Evolutionary conservation across 768 basidiomycete genomes (phyloP).

Genomic region (Mrakia gelida): DNA sequence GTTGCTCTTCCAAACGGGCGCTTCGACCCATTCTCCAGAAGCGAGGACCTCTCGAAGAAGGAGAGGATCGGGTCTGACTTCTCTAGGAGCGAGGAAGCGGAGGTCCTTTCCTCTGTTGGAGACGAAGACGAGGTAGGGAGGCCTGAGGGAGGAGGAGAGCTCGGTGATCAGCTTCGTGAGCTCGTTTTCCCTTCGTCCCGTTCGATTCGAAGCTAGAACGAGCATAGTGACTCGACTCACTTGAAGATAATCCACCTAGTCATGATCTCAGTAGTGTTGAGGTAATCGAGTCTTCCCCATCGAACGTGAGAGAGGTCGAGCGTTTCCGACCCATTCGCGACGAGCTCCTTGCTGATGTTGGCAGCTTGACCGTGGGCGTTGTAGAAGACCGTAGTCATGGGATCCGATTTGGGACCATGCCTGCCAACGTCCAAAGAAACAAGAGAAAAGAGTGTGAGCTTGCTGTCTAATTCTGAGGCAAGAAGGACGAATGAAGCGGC

Average conservation of each 20-base stretch:
- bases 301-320: slow-evolving; percentile 29
- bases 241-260: slow-evolving; percentile 31
- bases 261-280: slow-evolving; percentile 25
- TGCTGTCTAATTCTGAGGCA: no score
- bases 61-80: slow-evolving; percentile 17
- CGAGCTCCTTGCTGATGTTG: slow-evolving; percentile 14
- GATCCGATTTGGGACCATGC: slow-evolving; percentile 28
- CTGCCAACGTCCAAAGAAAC: background rate
- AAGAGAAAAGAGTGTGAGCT: background rate
- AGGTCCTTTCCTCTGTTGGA: slow-evolving; percentile 28
- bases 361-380: slow-evolving; percentile 22
- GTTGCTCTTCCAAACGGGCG: slow-evolving; percentile 20
- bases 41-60: slow-evolving; percentile 26
- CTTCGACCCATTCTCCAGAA: slow-evolving; percentile 23
- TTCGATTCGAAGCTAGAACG: no score
- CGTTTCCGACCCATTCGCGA: slow-evolving; percentile 10
- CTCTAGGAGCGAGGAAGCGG: slow-evolving; percentile 29
- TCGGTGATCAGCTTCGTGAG: background rate
- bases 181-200: background rate
- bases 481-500: no score
- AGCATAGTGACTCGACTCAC: background rate
- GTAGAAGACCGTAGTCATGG: slow-evolving; percentile 22
- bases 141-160: slow-evolving; percentile 16
- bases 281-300: slow-evolving; percentile 28
- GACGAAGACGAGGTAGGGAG: slow-evolving; percentile 32